These are phyloP conservation scores for Olyra latifolia DNA, from an alignment of 176 grass and related monocot genomes.

Conservation along the genomic window DNA sequence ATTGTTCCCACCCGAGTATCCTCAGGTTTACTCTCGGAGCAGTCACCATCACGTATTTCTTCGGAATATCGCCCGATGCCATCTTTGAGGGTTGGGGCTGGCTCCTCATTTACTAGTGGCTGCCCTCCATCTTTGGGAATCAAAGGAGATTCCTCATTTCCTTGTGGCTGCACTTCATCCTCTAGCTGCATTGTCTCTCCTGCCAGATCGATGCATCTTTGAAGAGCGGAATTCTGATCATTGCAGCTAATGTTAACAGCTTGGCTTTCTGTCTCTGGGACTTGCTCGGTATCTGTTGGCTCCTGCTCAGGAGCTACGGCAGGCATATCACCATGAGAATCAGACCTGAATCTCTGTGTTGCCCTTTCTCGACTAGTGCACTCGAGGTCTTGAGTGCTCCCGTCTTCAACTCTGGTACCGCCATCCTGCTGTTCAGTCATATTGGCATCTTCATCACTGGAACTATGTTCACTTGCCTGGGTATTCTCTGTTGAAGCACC, in stretches of 20 bases:
- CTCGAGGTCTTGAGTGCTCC: conserved; percentile 69
- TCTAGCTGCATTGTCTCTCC: conserved; percentile 87
- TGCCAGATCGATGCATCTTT: conserved; percentile 63
- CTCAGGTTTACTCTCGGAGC: conserved; percentile 46
- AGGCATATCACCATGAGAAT: conserved; percentile 39
- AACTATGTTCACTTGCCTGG: conserved; percentile 42
- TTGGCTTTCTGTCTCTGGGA: conserved; percentile 75
- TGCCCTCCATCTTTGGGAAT: conserved; percentile 31
- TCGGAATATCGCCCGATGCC: conserved; percentile 26
- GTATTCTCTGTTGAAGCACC: conserved; percentile 61
- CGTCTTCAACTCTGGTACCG: conserved; percentile 47
- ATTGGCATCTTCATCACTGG: conserved; percentile 52
- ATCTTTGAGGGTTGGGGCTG: conserved; percentile 17
- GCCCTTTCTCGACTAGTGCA: conserved; percentile 55
- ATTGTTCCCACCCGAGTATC: conserved; percentile 55
- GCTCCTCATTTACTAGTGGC: conserved; percentile 22
- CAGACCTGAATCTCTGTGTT: conserved; percentile 38
- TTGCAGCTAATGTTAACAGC: conserved; percentile 41
- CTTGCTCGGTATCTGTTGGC: conserved; percentile 67
- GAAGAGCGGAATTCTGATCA: conserved; percentile 40
- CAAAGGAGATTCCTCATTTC: conserved; percentile 44
- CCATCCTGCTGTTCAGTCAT: conserved; percentile 58
- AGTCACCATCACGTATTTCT: conserved; percentile 47
- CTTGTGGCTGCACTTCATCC: conserved; percentile 60
- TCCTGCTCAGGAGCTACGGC: conserved; percentile 50